These are phyloP conservation scores for Tetraselmis striata DNA, from an alignment of 139 green algal genomes.

Conservation along the genomic window DNA sequence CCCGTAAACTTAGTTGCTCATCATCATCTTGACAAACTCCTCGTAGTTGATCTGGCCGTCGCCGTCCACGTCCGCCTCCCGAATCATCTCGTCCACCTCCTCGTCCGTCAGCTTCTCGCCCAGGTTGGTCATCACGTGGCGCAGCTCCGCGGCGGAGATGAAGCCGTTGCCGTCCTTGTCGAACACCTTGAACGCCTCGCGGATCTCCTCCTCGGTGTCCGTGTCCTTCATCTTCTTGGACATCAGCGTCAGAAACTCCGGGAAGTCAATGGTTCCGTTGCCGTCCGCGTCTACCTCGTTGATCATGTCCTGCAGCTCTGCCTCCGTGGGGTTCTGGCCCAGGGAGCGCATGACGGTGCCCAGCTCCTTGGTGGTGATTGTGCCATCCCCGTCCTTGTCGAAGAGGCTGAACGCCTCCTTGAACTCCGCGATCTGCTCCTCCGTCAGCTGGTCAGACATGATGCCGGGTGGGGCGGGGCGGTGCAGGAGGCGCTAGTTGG, in stretches of 20 bases:
- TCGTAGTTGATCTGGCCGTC: constrained; percentile 65
- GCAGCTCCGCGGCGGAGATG: constrained; percentile 59
- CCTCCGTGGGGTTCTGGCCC: constrained; percentile 41
- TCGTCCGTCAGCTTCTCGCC: constrained; percentile 67
- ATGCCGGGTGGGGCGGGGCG: too few species aligned
- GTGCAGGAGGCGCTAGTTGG: too few species aligned
- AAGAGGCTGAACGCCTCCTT: constrained; percentile 57
- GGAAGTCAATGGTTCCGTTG: constrained; percentile 37
- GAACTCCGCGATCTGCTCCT: constrained; percentile 63
- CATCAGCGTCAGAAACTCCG: constrained; percentile 34
- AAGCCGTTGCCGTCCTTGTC: constrained; percentile 66
- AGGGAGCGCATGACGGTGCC: constrained; percentile 40
- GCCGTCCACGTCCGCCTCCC: constrained; percentile 60
- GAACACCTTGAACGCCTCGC: constrained; percentile 66
- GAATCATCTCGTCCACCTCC: constrained; percentile 69
- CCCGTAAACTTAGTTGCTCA: not conserved
- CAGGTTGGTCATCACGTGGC: constrained; percentile 78
- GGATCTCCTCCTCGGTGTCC: constrained; percentile 59
- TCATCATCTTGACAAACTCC: constrained; percentile 41
- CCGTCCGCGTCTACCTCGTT: constrained; percentile 39
- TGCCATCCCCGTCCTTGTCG: constrained; percentile 61
- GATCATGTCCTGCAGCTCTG: constrained; percentile 28
- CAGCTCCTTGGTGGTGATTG: constrained; percentile 36
- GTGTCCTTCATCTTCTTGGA: constrained; percentile 31
- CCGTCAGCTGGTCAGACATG: constrained; percentile 7